Evolutionary conservation across 306 rosid genomes (phyloP).

Genomic region (Cicer cuneatum): DNA sequence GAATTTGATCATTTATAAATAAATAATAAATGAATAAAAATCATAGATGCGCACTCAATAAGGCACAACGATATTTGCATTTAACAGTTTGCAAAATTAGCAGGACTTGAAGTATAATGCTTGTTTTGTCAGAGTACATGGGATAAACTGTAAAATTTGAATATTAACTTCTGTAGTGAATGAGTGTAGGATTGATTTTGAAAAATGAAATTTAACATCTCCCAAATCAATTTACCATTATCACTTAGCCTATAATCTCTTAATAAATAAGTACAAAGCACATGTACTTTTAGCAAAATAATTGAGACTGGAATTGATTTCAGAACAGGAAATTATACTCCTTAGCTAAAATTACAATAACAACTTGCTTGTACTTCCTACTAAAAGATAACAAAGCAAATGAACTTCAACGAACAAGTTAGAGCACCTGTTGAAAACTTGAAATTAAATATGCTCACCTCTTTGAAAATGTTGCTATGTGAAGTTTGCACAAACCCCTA

Average conservation of each 20-base stretch:
- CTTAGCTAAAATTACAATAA: neutral
- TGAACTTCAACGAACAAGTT: constrained; percentile 9
- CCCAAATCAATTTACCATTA: neutral
- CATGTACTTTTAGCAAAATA: constrained; percentile 7
- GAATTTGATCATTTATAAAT: neutral
- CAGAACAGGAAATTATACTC: neutral
- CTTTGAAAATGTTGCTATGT: constrained; percentile 74
- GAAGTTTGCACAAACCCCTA: constrained; percentile 84
- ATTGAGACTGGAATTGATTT: constrained; percentile 8
- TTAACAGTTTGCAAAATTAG: neutral
- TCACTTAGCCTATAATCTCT: constrained; percentile 1
- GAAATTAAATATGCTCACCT: constrained; percentile 60
- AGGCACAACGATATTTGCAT: neutral
- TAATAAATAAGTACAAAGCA: constrained; percentile 32
- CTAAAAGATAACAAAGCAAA: constrained; percentile 19
- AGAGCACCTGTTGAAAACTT: constrained; percentile 3
- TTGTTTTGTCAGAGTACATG: neutral
- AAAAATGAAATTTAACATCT: neutral
- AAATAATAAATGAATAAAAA: neutral
- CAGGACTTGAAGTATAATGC: neutral
- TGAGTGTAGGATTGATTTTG: neutral
- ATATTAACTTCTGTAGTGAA: neutral
- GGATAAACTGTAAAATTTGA: neutral
- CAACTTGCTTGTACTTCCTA: constrained; percentile 31
- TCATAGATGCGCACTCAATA: neutral